These are phyloP conservation scores for Melastoma malabathricum DNA, from an alignment of 345 rosid genomes.

Conservation along the genomic window DNA sequence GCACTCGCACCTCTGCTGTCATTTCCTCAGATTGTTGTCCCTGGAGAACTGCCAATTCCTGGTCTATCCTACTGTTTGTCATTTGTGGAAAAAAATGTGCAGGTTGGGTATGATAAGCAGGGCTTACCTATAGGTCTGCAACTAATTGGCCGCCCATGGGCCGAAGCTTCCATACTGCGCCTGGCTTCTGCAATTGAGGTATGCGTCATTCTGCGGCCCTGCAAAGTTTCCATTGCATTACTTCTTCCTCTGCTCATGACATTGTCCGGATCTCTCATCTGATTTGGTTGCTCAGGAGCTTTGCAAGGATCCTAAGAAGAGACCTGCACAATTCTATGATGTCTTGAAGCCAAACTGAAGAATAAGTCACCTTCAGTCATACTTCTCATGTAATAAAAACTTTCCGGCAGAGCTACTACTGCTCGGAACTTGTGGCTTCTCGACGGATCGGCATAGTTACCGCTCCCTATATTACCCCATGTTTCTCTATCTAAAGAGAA, in stretches of 20 bases:
- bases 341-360: conserved; percentile 26
- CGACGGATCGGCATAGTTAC: too few relatives aligned
- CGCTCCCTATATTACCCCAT: too few relatives aligned
- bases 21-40: neutral
- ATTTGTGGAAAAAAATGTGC: conserved; percentile 5
- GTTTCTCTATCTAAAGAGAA: too few relatives aligned
- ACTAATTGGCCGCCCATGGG: conserved; percentile 75
- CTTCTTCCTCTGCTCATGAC: neutral
- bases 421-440: too few relatives aligned
- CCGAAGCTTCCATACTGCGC: conserved; percentile 57
- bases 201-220: neutral
- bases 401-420: too few relatives aligned
- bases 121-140: conserved; percentile 85
- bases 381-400: neutral
- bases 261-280: too few relatives aligned
- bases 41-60: neutral
- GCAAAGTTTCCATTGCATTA: neutral
- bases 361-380: conserved; percentile 1
- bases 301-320: conserved; percentile 34
- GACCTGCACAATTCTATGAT: conserved; percentile 48
- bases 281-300: conserved; percentile 33
- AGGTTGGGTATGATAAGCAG: conserved; percentile 80
- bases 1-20: too few relatives aligned
- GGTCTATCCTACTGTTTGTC: conserved; percentile 2
- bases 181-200: conserved; percentile 73